phyloP scores from a whole-genome alignment of 1,139 yeast species.

The Pichia sp. region DNA sequence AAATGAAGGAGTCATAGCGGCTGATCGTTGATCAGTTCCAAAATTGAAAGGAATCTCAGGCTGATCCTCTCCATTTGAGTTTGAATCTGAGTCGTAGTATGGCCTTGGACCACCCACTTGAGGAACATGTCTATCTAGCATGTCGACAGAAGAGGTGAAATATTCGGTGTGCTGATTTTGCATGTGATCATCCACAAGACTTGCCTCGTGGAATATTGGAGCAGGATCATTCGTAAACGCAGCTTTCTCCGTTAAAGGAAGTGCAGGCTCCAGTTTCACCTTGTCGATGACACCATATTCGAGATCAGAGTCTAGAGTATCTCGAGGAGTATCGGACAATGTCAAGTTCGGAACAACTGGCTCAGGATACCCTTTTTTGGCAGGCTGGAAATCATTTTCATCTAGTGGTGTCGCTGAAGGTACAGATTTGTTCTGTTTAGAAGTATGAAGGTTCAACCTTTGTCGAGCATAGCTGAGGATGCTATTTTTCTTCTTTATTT shows the following conservation, averaged over 20 bases:
- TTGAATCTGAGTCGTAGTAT: constrained; percentile 6
- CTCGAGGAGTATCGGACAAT: neutral
- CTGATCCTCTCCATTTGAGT: neutral
- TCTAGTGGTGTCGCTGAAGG: neutral
- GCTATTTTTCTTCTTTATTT: constrained; percentile 2
- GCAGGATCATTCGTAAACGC: neutral
- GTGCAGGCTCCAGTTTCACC: neutral
- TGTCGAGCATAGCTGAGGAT: constrained; percentile 11
- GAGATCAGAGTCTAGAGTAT: neutral
- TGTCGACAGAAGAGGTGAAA: neutral
- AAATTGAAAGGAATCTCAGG: neutral
- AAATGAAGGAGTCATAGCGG: neutral
- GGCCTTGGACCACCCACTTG: constrained; percentile 14
- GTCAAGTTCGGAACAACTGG: constrained; percentile 7
- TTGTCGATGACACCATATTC: neutral
- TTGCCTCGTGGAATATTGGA: neutral
- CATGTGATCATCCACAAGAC: neutral
- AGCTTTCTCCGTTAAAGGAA: neutral
- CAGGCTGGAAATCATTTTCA: neutral
- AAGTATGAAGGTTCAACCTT: constrained; percentile 1
- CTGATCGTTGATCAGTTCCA: neutral
- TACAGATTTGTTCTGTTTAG: neutral
- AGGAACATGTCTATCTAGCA: constrained; percentile 5
- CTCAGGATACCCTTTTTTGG: neutral
- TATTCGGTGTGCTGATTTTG: neutral